A percentile compares a stretch with the other conserved stretches of the same genome.
Conservation (phyloP, 148 eudicot genomes). For the Rhododendron ferrugineum region DNA sequence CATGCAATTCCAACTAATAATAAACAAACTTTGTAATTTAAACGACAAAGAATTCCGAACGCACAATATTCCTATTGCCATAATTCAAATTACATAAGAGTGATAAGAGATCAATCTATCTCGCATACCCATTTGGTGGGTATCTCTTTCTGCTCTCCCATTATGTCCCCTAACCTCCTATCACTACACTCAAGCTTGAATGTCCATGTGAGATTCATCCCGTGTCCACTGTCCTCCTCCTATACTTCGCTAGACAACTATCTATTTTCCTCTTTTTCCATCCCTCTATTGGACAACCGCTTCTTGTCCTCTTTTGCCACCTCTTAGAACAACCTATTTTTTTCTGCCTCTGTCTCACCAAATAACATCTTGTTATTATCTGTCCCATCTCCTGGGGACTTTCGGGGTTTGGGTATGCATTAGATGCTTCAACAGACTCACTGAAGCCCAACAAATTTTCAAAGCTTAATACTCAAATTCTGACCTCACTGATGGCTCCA, state of each 20-base stretch:
- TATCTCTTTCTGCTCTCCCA: background rate
- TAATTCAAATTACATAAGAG: background rate
- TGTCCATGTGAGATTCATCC: background rate
- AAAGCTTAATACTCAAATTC: background rate
- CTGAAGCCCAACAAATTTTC: background rate
- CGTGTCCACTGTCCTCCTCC: background rate
- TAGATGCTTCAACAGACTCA: background rate
- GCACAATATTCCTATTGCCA: background rate
- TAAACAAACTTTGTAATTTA: background rate
- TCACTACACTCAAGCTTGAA: background rate
- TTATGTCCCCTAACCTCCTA: background rate
- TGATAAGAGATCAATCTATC: background rate
- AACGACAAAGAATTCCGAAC: background rate
- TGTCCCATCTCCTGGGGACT: background rate
- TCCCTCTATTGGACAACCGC: background rate
- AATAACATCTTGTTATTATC: background rate
- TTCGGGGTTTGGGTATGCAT: background rate
- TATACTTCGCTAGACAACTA: background rate
- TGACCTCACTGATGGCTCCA: background rate
- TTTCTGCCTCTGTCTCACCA: background rate
- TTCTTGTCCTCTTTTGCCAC: background rate
- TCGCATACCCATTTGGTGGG: background rate
- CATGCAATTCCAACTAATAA: background rate
- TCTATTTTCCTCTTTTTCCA: background rate
- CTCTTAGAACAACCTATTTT: background rate